These are phyloP conservation scores for Neospermospora avenae DNA, from an alignment of 2,329 filamentous ascomycete species.

Conservation along the genomic window DNA sequence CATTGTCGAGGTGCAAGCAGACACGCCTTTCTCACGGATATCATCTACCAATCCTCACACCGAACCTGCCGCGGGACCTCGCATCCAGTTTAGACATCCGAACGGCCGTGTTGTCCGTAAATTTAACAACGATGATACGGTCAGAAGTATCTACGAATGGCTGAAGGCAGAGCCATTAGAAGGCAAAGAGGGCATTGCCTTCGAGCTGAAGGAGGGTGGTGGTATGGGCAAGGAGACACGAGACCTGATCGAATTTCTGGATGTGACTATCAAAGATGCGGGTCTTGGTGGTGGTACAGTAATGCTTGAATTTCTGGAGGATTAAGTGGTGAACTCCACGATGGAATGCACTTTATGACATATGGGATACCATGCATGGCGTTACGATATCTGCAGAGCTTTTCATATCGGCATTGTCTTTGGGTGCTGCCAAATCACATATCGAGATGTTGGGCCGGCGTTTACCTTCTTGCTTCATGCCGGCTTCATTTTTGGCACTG, in stretches of 20 bases:
- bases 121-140: slow-evolving; percentile 74
- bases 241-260: slow-evolving; percentile 75
- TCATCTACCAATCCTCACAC: slow-evolving; percentile 68
- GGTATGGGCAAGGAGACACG: slow-evolving; percentile 62
- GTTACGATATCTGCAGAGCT: slow-evolving; percentile 12
- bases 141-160: slow-evolving; percentile 90
- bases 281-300: slow-evolving; percentile 90
- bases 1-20: slow-evolving; percentile 33
- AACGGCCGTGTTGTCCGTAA: slow-evolving; percentile 80
- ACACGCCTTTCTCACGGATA: slow-evolving; percentile 63
- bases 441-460: slow-evolving; percentile 11
- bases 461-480: slow-evolving; percentile 1
- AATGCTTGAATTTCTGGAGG: slow-evolving; percentile 85
- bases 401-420: slow-evolving; percentile 5
- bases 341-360: background rate
- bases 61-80: slow-evolving; percentile 70
- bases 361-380: slow-evolving; percentile 5
- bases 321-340: slow-evolving; percentile 18
- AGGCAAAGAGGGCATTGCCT: slow-evolving; percentile 72
- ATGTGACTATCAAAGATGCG: slow-evolving; percentile 72
- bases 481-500: background rate
- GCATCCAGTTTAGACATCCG: slow-evolving; percentile 89
- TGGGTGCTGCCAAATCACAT: background rate
- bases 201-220: slow-evolving; percentile 67
- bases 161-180: slow-evolving; percentile 84